Conservation (phyloP, 75 land plant genomes). For the Selaginella tamariscina region DNA sequence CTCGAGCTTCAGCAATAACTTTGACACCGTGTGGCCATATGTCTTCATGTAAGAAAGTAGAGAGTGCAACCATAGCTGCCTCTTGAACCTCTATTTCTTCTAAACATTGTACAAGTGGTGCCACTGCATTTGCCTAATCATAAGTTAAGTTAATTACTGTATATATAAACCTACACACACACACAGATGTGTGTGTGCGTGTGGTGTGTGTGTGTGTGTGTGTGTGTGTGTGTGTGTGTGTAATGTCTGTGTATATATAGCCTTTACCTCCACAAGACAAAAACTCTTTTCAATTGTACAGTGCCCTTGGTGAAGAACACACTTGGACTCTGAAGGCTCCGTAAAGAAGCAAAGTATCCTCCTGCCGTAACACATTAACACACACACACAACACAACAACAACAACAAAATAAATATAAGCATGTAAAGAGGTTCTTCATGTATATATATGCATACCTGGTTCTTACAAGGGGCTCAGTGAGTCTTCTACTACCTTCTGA, state of each 20-base stretch:
- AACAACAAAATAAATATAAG: too few species aligned
- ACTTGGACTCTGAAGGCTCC: conserved; percentile 27
- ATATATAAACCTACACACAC: too few species aligned
- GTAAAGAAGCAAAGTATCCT: conserved; percentile 27
- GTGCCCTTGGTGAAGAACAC: conserved; percentile 40
- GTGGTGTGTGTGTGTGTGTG: too few species aligned
- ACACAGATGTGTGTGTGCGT: too few species aligned
- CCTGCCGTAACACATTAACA: too few species aligned
- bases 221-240: too few species aligned
- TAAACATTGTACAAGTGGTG: conserved; percentile 40
- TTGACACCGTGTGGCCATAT: conserved; percentile 34
- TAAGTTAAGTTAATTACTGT: too few species aligned
- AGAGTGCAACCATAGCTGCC: conserved; percentile 41
- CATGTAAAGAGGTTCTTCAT: too few species aligned
- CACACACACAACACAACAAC: too few species aligned
- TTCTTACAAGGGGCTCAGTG: conserved; percentile 13
- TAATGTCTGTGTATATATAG: too few species aligned
- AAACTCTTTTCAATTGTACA: conserved; percentile 41
- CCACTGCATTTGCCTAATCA: conserved; percentile 50
- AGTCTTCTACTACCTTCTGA: conserved; percentile 31
- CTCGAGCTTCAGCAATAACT: conserved; percentile 42
- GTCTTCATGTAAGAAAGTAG: conserved; percentile 44
- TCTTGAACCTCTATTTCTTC: conserved; percentile 40
- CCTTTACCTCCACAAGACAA: conserved; percentile 50
- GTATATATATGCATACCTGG: too few species aligned